Percentiles rank a stretch among this genome's conserved stretches.
phyloP scores from a whole-genome alignment of 371 early-diverging fungal genomes.

The Synchytrium microbalum region DNA sequence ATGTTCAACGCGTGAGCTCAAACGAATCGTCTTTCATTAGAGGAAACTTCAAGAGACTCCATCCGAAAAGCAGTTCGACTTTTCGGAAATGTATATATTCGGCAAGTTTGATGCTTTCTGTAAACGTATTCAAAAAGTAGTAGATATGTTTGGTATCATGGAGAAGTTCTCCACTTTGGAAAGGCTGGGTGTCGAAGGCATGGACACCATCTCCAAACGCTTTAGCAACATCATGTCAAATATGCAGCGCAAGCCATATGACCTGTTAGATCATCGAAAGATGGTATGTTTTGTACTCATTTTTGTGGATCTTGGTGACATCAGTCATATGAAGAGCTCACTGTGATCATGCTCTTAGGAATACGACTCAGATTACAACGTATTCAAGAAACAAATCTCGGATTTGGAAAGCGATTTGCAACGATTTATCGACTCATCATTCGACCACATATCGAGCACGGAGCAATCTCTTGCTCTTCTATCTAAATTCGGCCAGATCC shows the following conservation, averaged over 20 bases:
- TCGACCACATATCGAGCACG: constrained; percentile 47
- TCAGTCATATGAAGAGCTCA: constrained; percentile 2
- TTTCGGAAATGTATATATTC: constrained; percentile 62
- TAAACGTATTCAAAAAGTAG: constrained; percentile 52
- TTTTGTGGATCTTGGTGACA: background rate
- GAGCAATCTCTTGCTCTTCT: constrained; percentile 47
- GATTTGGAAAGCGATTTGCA: constrained; percentile 48
- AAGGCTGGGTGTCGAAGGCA: constrained; percentile 48
- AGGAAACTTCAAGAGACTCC: constrained; percentile 50
- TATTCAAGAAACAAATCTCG: constrained; percentile 50
- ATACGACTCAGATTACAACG: constrained; percentile 51
- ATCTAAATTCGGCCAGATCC: constrained; percentile 46
- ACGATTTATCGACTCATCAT: constrained; percentile 50
- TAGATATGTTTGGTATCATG: constrained; percentile 55
- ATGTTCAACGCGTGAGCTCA: background rate
- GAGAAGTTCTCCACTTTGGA: constrained; percentile 49
- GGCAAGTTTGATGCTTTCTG: constrained; percentile 60
- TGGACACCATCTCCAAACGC: constrained; percentile 44
- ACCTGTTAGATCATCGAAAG: constrained; percentile 54
- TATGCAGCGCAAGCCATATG: constrained; percentile 55
- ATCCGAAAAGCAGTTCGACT: constrained; percentile 54
- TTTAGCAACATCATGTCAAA: constrained; percentile 45
- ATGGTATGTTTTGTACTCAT: constrained; percentile 26
- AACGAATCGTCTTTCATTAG: constrained; percentile 18
- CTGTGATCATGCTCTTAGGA: constrained; percentile 23